Conservation (phyloP, 345 rosid species). For the Gossypium longicalyx region DNA sequence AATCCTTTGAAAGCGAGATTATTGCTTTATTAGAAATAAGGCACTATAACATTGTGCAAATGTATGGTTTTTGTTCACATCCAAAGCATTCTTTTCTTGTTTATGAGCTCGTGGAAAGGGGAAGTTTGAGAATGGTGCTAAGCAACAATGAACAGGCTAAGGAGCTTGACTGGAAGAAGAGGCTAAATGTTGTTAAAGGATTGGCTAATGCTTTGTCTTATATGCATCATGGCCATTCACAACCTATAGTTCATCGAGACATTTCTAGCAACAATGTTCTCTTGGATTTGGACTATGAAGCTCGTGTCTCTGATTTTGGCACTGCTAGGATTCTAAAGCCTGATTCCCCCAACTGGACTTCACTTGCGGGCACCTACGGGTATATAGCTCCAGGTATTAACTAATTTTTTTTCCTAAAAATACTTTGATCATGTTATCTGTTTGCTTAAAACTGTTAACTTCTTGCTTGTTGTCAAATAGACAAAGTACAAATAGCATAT, state of each 20-base stretch:
- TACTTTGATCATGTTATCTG: too few relatives aligned
- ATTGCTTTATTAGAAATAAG: too few relatives aligned
- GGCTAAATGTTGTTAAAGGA: neutral
- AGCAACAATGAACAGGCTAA: neutral
- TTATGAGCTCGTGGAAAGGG: neutral
- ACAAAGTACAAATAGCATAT: neutral
- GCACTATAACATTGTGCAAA: too few relatives aligned
- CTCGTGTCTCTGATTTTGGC: conserved; percentile 9
- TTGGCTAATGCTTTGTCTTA: neutral
- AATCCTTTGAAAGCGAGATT: neutral
- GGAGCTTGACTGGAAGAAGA: conserved; percentile 4
- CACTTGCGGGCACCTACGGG: too few relatives aligned
- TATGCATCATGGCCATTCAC: conserved; percentile 2
- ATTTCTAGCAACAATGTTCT: conserved; percentile 6
- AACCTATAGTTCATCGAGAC: conserved; percentile 5
- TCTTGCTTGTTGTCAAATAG: neutral
- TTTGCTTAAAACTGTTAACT: too few relatives aligned
- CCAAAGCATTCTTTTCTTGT: too few relatives aligned
- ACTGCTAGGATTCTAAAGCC: conserved; percentile 13
- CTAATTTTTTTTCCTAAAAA: neutral
- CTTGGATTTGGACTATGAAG: neutral
- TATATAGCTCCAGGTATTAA: too few relatives aligned
- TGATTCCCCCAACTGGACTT: too few relatives aligned
- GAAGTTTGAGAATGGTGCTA: neutral
- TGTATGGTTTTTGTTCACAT: too few relatives aligned